These are phyloP conservation scores for Withania somnifera DNA, from an alignment of 305 asterid species.

Conservation along the genomic window DNA sequence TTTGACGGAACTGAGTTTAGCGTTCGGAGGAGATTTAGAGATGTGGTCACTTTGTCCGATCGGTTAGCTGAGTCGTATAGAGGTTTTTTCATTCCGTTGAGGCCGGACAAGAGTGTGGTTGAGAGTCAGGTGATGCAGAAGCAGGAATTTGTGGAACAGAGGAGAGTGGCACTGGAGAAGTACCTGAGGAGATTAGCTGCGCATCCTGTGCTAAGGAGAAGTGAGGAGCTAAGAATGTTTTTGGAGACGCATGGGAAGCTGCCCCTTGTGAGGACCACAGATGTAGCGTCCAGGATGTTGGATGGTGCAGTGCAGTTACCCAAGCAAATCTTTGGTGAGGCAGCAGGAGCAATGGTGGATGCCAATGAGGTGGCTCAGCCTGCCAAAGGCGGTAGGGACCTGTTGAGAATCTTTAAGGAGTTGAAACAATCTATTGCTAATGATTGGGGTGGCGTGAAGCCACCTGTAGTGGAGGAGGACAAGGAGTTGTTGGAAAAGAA, in stretches of 20 bases:
- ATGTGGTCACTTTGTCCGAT: constrained; percentile 67
- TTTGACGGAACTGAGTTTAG: constrained; percentile 60
- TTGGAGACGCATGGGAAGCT: constrained; percentile 40
- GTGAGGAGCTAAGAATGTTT: constrained; percentile 70
- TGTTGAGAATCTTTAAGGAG: constrained; percentile 72
- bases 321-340: constrained; percentile 44
- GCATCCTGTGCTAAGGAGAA: constrained; percentile 55
- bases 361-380: constrained; percentile 49
- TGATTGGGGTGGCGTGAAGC: constrained; percentile 86
- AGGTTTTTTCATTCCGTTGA: constrained; percentile 68
- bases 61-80: constrained; percentile 62
- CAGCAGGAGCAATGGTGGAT: constrained; percentile 22
- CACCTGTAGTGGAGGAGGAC: constrained; percentile 69
- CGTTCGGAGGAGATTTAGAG: constrained; percentile 79
- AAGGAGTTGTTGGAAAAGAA: constrained; percentile 69
- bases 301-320: constrained; percentile 63
- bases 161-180: constrained; percentile 80
- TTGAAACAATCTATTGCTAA: constrained; percentile 74
- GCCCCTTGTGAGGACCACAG: constrained; percentile 38
- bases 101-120: constrained; percentile 96
- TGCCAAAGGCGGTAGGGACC: constrained; percentile 70
- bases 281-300: constrained; percentile 53
- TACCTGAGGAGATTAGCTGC: constrained; percentile 61
- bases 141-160: constrained; percentile 76
- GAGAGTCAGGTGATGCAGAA: constrained; percentile 95